Percentiles rank a stretch among this genome's conserved stretches.
These are phyloP conservation scores for Termitomyces sp. DNA, from an alignment of 768 basidiomycete genomes.

Conservation along the genomic window DNA sequence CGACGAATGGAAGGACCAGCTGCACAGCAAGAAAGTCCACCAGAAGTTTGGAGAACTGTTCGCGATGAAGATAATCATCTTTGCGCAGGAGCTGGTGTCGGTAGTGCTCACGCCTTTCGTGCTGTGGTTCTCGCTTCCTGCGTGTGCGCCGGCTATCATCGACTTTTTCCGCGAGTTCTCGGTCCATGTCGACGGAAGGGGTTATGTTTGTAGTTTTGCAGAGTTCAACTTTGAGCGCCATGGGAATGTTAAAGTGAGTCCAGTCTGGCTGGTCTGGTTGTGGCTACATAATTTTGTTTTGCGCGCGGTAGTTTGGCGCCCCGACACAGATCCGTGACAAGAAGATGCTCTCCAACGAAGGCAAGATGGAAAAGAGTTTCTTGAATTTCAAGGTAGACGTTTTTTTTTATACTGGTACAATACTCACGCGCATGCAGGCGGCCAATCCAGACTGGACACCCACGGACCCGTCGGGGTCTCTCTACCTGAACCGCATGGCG, in stretches of 20 bases:
- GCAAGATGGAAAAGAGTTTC: conserved; percentile 99
- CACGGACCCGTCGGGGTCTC: conserved; percentile 81
- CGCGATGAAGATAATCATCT: conserved; percentile 86
- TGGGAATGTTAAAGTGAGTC: conserved; percentile 77
- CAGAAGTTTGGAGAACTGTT: conserved; percentile 89
- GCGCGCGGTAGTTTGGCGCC: conserved; percentile 69
- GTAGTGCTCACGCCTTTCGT: conserved; percentile 94
- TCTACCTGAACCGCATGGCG: conserved; percentile 84
- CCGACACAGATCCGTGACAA: conserved; percentile 63
- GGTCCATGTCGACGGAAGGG: conserved; percentile 92
- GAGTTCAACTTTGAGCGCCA: conserved; percentile 97
- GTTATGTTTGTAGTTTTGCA: conserved; percentile 97
- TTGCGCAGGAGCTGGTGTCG: conserved; percentile 82
- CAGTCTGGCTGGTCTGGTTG: neutral
- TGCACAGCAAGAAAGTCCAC: conserved; percentile 92
- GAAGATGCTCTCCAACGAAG: conserved; percentile 80
- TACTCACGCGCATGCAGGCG: conserved; percentile 42
- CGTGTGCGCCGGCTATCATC: conserved; percentile 84
- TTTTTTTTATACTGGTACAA: too few relatives aligned
- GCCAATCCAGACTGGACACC: conserved; percentile 97
- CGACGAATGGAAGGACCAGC: conserved; percentile 79
- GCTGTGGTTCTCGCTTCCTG: conserved; percentile 87
- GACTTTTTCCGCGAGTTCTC: conserved; percentile 99
- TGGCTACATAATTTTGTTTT: neutral
- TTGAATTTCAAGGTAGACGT: conserved; percentile 89